Evolutionary conservation across 208 protist species (phyloP).

Genomic region (Acanthamoeba triangularis): DNA sequence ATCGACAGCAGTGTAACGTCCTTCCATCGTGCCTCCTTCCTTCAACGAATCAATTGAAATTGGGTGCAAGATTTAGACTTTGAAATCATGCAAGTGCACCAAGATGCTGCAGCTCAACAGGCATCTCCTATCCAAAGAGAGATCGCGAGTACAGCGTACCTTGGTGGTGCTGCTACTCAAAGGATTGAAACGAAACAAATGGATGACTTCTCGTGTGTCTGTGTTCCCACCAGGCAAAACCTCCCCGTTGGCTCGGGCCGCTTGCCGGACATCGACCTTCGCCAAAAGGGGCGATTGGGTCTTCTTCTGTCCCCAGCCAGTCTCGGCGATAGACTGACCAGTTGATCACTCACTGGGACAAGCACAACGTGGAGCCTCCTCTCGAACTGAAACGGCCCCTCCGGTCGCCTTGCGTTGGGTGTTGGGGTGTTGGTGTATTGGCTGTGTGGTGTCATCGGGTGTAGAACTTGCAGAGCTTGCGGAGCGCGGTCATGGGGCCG

Average conservation of each 20-base stretch:
- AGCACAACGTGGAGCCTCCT: no score
- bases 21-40: not conserved
- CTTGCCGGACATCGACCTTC: no score
- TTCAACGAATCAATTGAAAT: no score
- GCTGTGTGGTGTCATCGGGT: not conserved
- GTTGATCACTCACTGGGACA: no score
- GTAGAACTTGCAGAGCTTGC: slow-evolving; percentile 39
- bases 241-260: not conserved
- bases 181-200: no score
- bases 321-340: no score
- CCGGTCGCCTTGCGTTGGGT: no score
- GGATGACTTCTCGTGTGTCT: not conserved
- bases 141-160: not conserved
- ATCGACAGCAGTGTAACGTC: not conserved
- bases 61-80: not conserved
- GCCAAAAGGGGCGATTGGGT: no score
- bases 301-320: no score
- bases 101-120: not conserved
- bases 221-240: not conserved
- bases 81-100: not conserved
- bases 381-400: no score
- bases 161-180: no score
- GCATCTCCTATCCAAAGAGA: no score
- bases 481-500: not conserved
- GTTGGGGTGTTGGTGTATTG: not conserved